Conservation (phyloP, 495 filamentous ascomycete species). For the Cenococcum geophilum region DNA sequence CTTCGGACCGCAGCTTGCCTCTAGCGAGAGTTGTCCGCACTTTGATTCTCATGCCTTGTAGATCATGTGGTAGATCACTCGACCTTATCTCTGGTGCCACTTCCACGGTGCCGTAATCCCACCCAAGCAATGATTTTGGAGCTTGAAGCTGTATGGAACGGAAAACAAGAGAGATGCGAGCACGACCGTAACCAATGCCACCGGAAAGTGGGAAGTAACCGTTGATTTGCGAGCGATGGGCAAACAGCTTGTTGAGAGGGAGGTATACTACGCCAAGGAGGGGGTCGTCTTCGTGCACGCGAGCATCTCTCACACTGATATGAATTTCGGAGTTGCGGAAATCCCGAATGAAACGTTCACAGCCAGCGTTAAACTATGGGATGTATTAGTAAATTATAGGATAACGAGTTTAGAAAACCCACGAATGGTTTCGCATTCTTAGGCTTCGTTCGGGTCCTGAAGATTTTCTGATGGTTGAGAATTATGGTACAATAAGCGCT, state of each 20-base stretch:
- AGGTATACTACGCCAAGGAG: conserved; percentile 63
- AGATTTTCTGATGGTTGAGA: conserved; percentile 64
- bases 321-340: conserved; percentile 60
- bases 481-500: conserved; percentile 65
- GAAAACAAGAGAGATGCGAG: conserved; percentile 62
- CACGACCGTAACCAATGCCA: conserved; percentile 64
- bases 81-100: conserved; percentile 41
- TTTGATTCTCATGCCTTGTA: conserved; percentile 48
- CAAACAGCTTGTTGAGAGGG: conserved; percentile 52
- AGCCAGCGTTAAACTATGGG: conserved; percentile 62
- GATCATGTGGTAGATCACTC: conserved; percentile 39
- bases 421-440: conserved; percentile 66
- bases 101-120: conserved; percentile 62
- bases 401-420: neutral
- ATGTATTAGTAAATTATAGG: neutral
- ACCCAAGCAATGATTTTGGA: conserved; percentile 51
- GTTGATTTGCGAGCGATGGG: conserved; percentile 53
- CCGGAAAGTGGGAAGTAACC: conserved; percentile 52
- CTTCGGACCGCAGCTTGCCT: conserved; percentile 46
- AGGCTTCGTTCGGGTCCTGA: conserved; percentile 64
- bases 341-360: conserved; percentile 63
- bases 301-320: conserved; percentile 56
- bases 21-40: conserved; percentile 48
- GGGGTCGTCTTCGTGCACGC: conserved; percentile 60
- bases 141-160: conserved; percentile 56